Base-by-base conservation (phyloP, 1,284 basidiomycete species). In the Austroboletus niveus region DNA sequence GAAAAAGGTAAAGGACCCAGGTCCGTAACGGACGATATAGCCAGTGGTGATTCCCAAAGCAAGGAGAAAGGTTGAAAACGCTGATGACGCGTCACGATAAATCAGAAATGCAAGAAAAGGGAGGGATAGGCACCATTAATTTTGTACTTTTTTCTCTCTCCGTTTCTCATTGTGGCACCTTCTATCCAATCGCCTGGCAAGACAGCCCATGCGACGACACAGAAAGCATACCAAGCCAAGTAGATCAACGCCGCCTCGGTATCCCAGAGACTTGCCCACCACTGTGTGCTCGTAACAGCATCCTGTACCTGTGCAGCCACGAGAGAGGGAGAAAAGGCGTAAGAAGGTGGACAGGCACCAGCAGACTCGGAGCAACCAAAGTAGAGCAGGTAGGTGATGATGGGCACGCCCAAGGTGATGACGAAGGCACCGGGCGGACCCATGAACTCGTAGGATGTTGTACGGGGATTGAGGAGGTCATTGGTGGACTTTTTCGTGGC, bases 211-310 rank as follows among this genome's bases (percentile, higher is more conserved):
- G 91, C 81, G 2, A 83, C 69, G 40, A 98, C 82, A 57, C 83
- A 88, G 72, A 89, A 99, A 15, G 82, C 73, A 71, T 98, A 98
- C 96, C 96, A 99, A 0, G 70, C 90, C 48, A 89, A 70, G 73
- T 98, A 99, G 31, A 91, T 78, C 29, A 81, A 63, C 15, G 81
- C 70, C 0, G 91, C 94, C 52, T 93, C 75, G 0, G 81, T 81
- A 64, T 98, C 94, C 82, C 88, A 94, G 8, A 97, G 78, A 32
- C 75, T 69, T 50, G 71, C 74, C 87, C 88, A 91, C 80, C 82
- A 92, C 11, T 73, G 64, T 4, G 71, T 62, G 54, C 73, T 69
- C 3, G 76, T 71, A n/a, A 90, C 60, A 0, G 83, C 70, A 20
- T 70, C 60, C 32, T 77, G 55, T 47, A 85, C 63, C 53, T 69